Conservation (phyloP, 129 eudicot species). For the Lactuca sativa region DNA sequence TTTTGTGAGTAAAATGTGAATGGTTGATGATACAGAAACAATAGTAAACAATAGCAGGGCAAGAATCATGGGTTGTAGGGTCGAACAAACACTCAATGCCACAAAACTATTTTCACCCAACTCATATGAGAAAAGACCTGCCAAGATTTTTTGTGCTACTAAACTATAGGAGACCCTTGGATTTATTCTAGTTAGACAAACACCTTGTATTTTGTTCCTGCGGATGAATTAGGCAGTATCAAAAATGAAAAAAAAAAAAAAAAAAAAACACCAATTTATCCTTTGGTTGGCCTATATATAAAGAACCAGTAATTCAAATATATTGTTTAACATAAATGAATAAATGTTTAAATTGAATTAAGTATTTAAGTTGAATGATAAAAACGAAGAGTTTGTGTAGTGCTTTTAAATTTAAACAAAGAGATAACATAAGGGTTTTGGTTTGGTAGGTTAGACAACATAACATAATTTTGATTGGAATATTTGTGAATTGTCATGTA, state of each 20-base stretch:
- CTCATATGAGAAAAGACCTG: neutral
- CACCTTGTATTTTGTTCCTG: neutral
- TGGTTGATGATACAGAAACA: conserved; percentile 25
- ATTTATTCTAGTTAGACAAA: neutral
- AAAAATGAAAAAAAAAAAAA: no score
- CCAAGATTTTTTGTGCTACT: neutral
- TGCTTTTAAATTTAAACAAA: no score
- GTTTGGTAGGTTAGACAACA: neutral
- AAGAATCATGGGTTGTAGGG: conserved; percentile 28
- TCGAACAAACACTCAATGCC: conserved; percentile 9
- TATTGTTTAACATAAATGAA: neutral
- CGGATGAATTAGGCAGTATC: neutral
- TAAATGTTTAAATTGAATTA: neutral
- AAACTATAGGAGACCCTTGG: neutral
- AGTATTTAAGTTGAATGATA: neutral
- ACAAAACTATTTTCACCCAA: neutral
- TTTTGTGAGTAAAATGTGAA: conserved; percentile 30
- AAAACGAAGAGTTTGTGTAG: neutral
- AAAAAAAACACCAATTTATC: no score
- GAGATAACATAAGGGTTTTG: neutral
- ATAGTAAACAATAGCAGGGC: conserved; percentile 18
- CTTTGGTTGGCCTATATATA: neutral
- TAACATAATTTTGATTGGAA: neutral
- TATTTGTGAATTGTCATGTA: neutral
- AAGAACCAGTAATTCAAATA: neutral